phyloP scores from a whole-genome alignment of 345 rosid species.

The Lumnitzera racemosa region DNA sequence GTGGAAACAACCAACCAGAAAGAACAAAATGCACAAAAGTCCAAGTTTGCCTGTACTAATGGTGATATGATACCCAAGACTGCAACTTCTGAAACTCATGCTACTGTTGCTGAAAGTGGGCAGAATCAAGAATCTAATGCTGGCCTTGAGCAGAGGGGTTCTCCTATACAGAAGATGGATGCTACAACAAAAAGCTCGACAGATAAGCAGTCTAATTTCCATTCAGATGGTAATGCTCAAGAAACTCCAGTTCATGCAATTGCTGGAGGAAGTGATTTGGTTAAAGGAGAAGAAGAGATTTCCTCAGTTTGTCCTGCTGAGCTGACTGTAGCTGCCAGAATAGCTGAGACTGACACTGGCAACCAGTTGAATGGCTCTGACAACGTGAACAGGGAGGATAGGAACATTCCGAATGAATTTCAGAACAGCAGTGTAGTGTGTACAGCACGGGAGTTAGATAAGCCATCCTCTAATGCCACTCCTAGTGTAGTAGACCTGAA shows the following conservation, averaged over 20 bases:
- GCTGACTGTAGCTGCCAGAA: slow-evolving; percentile 27
- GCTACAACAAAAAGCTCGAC: slow-evolving; percentile 20
- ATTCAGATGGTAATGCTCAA: slow-evolving; percentile 22
- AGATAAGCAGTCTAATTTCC: slow-evolving; percentile 21
- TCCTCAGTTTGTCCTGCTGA: slow-evolving; percentile 32
- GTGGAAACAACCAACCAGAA: slow-evolving; percentile 55
- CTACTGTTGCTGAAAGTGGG: slow-evolving; percentile 31
- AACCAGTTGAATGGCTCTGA: slow-evolving; percentile 32
- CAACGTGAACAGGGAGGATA: slow-evolving; percentile 32
- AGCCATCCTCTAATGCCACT: slow-evolving; percentile 54
- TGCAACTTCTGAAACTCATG: slow-evolving; percentile 31
- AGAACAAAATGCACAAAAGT: slow-evolving; percentile 37
- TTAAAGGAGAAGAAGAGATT: slow-evolving; percentile 32
- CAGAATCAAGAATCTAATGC: slow-evolving; percentile 27
- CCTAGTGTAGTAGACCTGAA: slow-evolving; percentile 46
- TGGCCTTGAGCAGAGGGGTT: slow-evolving; percentile 27
- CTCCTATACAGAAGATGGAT: slow-evolving; percentile 32
- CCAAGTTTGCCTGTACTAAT: slow-evolving; percentile 42
- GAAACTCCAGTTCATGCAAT: slow-evolving; percentile 23
- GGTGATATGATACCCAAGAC: slow-evolving; percentile 43
- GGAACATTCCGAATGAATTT: slow-evolving; percentile 29
- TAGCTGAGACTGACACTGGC: slow-evolving; percentile 27
- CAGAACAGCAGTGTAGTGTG: slow-evolving; percentile 26
- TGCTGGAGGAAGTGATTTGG: slow-evolving; percentile 30
- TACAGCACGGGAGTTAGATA: slow-evolving; percentile 43